Evolutionary conservation across 1,284 basidiomycete species (phyloP).

Genomic region (Cutaneotrichosporon sp.): DNA sequence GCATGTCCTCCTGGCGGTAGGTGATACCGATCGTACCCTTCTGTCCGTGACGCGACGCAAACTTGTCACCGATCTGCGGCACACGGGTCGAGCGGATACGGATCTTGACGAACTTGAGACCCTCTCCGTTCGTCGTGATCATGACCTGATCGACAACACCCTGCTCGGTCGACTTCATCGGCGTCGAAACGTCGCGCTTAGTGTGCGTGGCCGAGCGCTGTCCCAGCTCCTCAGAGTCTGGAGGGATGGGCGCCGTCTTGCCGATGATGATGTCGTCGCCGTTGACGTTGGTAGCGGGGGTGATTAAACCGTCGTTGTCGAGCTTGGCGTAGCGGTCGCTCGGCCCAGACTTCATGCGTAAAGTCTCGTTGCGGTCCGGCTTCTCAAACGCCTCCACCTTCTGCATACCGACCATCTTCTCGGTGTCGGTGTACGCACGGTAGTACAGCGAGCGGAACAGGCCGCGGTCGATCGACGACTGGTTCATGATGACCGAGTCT

Average conservation of each 20-base stretch:
- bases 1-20: slow-evolving; percentile 99
- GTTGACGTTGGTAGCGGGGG: slow-evolving; percentile 90
- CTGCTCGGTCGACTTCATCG: slow-evolving; percentile 95
- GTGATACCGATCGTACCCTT: slow-evolving; percentile 99
- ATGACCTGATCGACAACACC: slow-evolving; percentile 98
- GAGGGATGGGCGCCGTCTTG: slow-evolving; percentile 95
- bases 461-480: slow-evolving; percentile 96
- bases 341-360: slow-evolving; percentile 96
- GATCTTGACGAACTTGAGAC: slow-evolving; percentile 98
- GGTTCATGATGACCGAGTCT: slow-evolving; percentile 99
- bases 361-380: slow-evolving; percentile 86
- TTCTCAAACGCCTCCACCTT: slow-evolving; percentile 97
- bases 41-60: slow-evolving; percentile 98
- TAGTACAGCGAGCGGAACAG: slow-evolving; percentile 99
- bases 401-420: slow-evolving; percentile 94
- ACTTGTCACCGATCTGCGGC: slow-evolving; percentile 98
- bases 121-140: slow-evolving; percentile 93
- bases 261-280: slow-evolving; percentile 99
- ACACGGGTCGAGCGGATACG: slow-evolving; percentile 93
- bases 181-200: slow-evolving; percentile 91
- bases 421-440: slow-evolving; percentile 95
- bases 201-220: slow-evolving; percentile 90
- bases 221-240: slow-evolving; percentile 95
- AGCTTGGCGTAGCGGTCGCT: slow-evolving; percentile 82
- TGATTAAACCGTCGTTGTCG: slow-evolving; percentile 93